Evolutionary conservation across 2,329 filamentous ascomycete species (phyloP).

Genomic region (Coniella lustricola): DNA sequence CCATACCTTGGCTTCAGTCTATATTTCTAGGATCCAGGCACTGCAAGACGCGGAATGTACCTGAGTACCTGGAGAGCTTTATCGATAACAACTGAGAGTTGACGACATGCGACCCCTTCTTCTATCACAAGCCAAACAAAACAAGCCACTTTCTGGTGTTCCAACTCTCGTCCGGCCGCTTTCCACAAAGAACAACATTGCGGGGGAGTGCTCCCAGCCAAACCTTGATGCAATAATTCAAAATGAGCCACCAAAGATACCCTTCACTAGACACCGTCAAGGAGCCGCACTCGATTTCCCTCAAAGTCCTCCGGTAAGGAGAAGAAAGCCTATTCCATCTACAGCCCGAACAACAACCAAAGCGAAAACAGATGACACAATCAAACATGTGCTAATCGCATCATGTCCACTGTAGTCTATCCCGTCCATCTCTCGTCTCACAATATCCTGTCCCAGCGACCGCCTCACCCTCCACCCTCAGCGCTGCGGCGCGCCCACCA

Average conservation of each 20-base stretch:
- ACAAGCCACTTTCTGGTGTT: too few relatives aligned
- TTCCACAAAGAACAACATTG: too few relatives aligned
- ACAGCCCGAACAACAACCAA: neutral
- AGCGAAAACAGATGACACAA: neutral
- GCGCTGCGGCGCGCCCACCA: neutral
- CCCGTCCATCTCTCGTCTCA: slow-evolving; percentile 67
- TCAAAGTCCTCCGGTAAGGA: slow-evolving; percentile 64
- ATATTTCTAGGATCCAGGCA: neutral
- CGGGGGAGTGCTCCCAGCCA: neutral
- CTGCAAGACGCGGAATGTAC: neutral
- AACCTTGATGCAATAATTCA: neutral
- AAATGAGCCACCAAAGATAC: slow-evolving; percentile 53
- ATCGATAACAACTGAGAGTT: neutral
- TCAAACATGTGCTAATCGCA: slow-evolving; percentile 8
- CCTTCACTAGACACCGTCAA: slow-evolving; percentile 53
- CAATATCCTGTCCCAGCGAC: slow-evolving; percentile 55
- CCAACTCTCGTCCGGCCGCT: too few relatives aligned
- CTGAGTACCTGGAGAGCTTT: neutral
- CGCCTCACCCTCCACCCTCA: slow-evolving; percentile 26
- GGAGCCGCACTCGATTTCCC: slow-evolving; percentile 70
- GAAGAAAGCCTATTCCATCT: neutral
- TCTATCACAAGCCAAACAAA: too few relatives aligned
- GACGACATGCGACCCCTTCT: neutral
- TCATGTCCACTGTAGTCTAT: slow-evolving; percentile 51
- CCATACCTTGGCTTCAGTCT: too few relatives aligned